These are phyloP conservation scores for Stemphylium beticola DNA, from an alignment of 2,329 filamentous ascomycete genomes.

Conservation along the genomic window DNA sequence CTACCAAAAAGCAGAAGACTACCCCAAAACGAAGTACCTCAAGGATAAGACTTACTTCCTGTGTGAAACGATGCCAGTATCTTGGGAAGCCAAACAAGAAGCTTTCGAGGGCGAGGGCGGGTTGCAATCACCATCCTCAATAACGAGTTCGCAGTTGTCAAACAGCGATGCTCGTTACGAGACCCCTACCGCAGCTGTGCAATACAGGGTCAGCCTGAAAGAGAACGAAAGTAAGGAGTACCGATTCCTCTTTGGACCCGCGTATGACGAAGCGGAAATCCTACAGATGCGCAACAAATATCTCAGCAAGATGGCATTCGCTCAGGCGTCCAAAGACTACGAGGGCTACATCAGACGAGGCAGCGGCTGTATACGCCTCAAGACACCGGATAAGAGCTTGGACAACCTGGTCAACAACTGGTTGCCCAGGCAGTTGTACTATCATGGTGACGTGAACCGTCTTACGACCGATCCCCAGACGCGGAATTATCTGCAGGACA, in stretches of 20 bases:
- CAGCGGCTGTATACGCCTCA: conserved; percentile 58
- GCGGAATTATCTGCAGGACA: conserved; percentile 65
- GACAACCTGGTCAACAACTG: conserved; percentile 67
- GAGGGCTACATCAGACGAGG: conserved; percentile 59
- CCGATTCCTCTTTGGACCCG: conserved; percentile 63
- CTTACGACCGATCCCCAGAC: conserved; percentile 66
- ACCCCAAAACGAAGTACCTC: conserved; percentile 62
- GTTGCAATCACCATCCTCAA: conserved; percentile 58
- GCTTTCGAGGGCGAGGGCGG: conserved; percentile 64
- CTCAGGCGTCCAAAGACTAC: conserved; percentile 55
- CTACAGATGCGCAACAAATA: conserved; percentile 55
- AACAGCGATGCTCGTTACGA: conserved; percentile 62
- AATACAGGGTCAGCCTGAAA: conserved; percentile 56
- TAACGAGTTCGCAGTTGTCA: conserved; percentile 49
- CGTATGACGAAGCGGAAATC: conserved; percentile 60
- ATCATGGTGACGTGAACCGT: conserved; percentile 65
- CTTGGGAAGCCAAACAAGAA: conserved; percentile 61
- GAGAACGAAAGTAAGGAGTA: conserved; percentile 54
- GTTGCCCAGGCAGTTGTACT: conserved; percentile 64
- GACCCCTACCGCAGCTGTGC: conserved; percentile 61
- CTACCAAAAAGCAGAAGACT: conserved; percentile 64
- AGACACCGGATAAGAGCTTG: conserved; percentile 61
- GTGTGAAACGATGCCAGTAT: conserved; percentile 58
- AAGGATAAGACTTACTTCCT: conserved; percentile 66
- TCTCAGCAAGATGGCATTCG: conserved; percentile 58